Percentiles rank a stretch among this genome's conserved stretches.
phyloP scores from a whole-genome alignment of 163 green algal species.

The Chlorella variabilis region DNA sequence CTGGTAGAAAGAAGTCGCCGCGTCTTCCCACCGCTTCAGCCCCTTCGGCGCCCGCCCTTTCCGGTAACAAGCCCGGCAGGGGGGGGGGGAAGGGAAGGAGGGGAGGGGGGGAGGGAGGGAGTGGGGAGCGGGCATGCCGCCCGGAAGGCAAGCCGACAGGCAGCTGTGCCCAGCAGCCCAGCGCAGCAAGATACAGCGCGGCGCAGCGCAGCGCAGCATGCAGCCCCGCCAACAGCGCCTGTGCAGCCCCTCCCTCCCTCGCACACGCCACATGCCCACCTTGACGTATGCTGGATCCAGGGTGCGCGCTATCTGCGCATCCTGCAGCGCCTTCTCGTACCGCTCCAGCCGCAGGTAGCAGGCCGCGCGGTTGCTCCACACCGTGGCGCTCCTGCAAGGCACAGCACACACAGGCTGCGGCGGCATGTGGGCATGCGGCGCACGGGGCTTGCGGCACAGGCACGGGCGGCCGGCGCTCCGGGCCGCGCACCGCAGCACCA shows the following conservation, averaged over 20 bases:
- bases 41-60: conserved; percentile 55
- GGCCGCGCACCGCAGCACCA: no score
- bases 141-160: not conserved
- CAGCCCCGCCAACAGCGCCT: no score
- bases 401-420: not conserved
- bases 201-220: not conserved
- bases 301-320: conserved; percentile 57
- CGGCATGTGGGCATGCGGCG: not conserved
- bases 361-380: conserved; percentile 73
- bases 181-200: no score
- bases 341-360: conserved; percentile 51
- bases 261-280: conserved; percentile 30
- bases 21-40: conserved; percentile 57
- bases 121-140: no score
- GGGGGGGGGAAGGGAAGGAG: not conserved
- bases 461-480: no score
- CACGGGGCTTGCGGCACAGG: no score
- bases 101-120: not conserved
- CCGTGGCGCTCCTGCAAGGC: conserved; percentile 33
- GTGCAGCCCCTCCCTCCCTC: not conserved
- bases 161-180: no score
- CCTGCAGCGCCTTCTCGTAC: conserved; percentile 51
- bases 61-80: conserved; percentile 61
- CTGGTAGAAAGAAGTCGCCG: conserved; percentile 60
- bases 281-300: conserved; percentile 65